Evolutionary conservation across 805 yeast genomes (phyloP), one percentile per base, ranked within the genome.

Genomic region (Kuraishia molischiana): DNA sequence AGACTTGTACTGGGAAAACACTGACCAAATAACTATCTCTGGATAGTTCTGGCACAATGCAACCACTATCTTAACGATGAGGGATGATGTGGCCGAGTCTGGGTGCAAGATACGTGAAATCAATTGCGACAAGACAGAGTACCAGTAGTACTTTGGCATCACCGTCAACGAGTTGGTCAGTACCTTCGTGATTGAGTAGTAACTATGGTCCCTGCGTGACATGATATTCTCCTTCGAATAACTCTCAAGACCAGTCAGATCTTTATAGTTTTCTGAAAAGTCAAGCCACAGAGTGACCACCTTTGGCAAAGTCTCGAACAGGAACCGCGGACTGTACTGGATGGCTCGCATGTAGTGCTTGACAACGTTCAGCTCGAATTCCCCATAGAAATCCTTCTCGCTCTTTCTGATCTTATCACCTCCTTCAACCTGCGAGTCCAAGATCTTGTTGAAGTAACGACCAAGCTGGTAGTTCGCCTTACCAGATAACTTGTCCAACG

Each of bases 281-380:
- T 89, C 95, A 19, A 92, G 62, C 98, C 98, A 92, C 6, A 85
- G 69, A 0, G 95, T 86, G 4, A 89, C 70, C n/a, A 85, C 72
- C 49, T 86, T 87, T 0, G 98, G 41, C 17, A 92, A 61, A 0
- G 90, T 81, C 57, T 92, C 97, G 51, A 77, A 77, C 2, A 85
- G 70, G 50, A 77, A 81, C 28, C 73, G 68, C 3, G 78, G 67
- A 1, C 92, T 86, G 30, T 67, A 63, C 8, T 69, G 66, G 19
- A 85, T 66, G 0, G 90, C 74, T 24, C 71, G 66, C 24, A 77
- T 58, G 49, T 80, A 83, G 30, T 69, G 62, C 6, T 66, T 53
- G 6, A 84, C 72, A 28, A 80, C 72, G 15, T 66, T 66, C 18
- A 60, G 63, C 44, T 82, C 84, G 42, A 72, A 63, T 6, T 61